Base-by-base conservation (phyloP, 1,284 basidiomycete species). In the Phaffia rhodozyma region DNA sequence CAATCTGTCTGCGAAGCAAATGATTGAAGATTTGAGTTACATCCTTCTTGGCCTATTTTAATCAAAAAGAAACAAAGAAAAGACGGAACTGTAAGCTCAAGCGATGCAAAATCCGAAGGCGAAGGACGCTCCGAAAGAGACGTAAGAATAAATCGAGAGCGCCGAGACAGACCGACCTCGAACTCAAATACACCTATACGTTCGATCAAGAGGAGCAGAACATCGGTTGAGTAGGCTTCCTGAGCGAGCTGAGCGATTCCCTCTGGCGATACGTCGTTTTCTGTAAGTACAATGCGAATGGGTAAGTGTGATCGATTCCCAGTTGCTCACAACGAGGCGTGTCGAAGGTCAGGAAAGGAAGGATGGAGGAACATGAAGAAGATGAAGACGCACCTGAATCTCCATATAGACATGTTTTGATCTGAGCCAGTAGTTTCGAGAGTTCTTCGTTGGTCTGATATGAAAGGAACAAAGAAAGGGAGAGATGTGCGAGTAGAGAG, bases 11-110 rank as follows among this genome's bases (percentile, higher is more conserved):
- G 61, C 93, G 84, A 3, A 98, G 80, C n/a, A 99, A 84, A 69
- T 88, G 88, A 77, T 89, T 94, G 81, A 96, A 97, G 71, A 98
- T 94, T 76, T 93, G 90, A 0, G 93, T 89, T 34, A 94, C 91
- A 71, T 98, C 96, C 77, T 98, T 98, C 58, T 79, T 76, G 5
- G 81, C 79, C 78, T 79, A 62, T 3, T 9, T 11, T 16, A 53
- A 27, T 32, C 50, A 3, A 53, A n/a, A 23, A 48, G 20, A 21
- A 23, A 48, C 30, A 32, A n/a, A 27, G 38, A 2, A 5, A 9
- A 6, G 13, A 27, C 5, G 16, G 27, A 7, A 5, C n/a, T 2
- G 53, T 34, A 30, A n/a, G 30, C 29, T 47, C 4, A 23, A 25
- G 49, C 48, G 47, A 25, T 53, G 27, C 13, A 57, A 16, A 53